Conservation (phyloP, 257 asterid genomes). For the Eustoma russellianum region DNA sequence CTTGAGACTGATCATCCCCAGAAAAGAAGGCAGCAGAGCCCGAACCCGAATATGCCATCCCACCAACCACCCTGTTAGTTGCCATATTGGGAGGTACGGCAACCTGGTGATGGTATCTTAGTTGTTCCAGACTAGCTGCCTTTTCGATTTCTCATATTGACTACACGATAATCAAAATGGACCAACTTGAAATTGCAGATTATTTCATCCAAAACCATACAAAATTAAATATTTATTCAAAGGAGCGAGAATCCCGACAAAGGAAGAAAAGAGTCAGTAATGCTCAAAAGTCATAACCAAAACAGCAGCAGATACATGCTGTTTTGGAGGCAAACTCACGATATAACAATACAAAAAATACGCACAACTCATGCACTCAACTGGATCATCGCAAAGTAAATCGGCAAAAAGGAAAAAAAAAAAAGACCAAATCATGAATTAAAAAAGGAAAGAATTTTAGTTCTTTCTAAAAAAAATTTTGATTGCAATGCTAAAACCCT, state of each 20-base stretch:
- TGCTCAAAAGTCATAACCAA: too few species aligned
- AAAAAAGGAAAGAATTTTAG: too few species aligned
- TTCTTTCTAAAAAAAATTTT: too few species aligned
- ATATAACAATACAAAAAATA: too few species aligned
- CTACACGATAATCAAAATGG: background rate
- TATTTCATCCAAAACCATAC: constrained; percentile 2
- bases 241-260: background rate
- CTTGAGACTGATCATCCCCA: constrained; percentile 68
- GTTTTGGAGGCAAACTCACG: too few species aligned
- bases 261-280: too few species aligned
- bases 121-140: constrained; percentile 30
- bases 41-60: constrained; percentile 69
- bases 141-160: constrained; percentile 4
- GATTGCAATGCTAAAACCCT: too few species aligned
- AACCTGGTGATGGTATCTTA: constrained; percentile 28
- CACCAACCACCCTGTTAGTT: constrained; percentile 70
- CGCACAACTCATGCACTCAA: too few species aligned
- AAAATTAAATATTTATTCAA: background rate
- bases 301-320: constrained; percentile 1
- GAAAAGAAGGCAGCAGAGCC: constrained; percentile 77
- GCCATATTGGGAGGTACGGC: constrained; percentile 42
- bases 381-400: too few species aligned
- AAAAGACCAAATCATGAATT: too few species aligned
- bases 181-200: background rate
- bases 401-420: too few species aligned